Conservation (phyloP, 2,329 filamentous ascomycete genomes). For the Botryotinia calthae region DNA sequence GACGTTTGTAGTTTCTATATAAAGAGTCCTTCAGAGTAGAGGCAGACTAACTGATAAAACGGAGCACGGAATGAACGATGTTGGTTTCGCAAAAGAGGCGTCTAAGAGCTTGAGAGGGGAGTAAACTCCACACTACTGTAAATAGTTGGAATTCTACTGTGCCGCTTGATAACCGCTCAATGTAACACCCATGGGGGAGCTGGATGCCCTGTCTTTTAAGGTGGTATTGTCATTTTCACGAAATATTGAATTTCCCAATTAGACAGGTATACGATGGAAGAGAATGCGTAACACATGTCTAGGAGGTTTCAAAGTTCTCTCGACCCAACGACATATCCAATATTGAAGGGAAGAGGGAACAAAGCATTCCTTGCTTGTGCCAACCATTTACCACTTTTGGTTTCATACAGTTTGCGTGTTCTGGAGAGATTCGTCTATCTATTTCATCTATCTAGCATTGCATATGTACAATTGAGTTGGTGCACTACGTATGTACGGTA, state of each 20-base stretch:
- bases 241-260: background rate
- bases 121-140: background rate
- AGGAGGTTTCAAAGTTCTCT: background rate
- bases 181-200: background rate
- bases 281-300: background rate
- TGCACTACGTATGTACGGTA: background rate
- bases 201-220: background rate
- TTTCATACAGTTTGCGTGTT: constrained; percentile 9
- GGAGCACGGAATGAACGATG: background rate
- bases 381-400: background rate
- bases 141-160: background rate
- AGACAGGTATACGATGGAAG: background rate
- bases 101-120: background rate
- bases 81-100: background rate
- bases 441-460: constrained; percentile 1
- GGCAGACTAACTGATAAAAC: background rate
- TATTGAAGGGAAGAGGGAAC: background rate
- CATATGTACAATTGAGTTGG: constrained; percentile 12
- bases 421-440: constrained; percentile 13
- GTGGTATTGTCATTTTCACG: background rate
- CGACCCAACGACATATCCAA: background rate
- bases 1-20: background rate
- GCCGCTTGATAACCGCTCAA: constrained; percentile 14
- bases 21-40: background rate
- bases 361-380: constrained; percentile 12